Percentiles rank a stretch among this genome's conserved stretches.
phyloP scores from a whole-genome alignment of 1,139 yeast species.

The Debaryomyces subglobosus region DNA sequence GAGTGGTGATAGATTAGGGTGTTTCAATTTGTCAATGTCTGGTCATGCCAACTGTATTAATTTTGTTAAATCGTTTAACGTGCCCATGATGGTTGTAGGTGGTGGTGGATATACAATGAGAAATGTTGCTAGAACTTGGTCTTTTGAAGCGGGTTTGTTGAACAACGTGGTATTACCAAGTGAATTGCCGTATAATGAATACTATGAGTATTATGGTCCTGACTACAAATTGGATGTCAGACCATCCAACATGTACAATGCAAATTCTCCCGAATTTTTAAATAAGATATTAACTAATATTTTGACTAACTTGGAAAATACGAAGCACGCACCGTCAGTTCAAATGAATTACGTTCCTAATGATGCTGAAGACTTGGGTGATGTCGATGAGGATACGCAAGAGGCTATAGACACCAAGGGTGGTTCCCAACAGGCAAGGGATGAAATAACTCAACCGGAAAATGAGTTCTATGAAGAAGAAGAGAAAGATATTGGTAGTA shows the following conservation, averaged over 20 bases:
- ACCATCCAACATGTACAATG: conserved; percentile 95
- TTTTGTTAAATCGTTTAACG: conserved; percentile 81
- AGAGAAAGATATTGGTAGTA: conserved; percentile 52
- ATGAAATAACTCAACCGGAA: conserved; percentile 65
- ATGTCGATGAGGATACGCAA: conserved; percentile 73
- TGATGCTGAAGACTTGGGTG: conserved; percentile 83
- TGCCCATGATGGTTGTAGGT: conserved; percentile 90
- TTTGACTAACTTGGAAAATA: conserved; percentile 75
- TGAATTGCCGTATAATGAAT: conserved; percentile 93
- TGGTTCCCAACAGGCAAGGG: conserved; percentile 85
- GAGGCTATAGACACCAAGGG: conserved; percentile 87
- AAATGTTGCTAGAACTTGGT: conserved; percentile 96
- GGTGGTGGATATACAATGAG: conserved; percentile 99
- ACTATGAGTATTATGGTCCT: conserved; percentile 96
- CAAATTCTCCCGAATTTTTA: conserved; percentile 90
- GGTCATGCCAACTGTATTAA: conserved; percentile 97
- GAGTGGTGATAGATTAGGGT: conserved; percentile 88
- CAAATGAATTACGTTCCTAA: conserved; percentile 90
- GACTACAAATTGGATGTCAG: conserved; percentile 92
- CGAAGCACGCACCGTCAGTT: conserved; percentile 94
- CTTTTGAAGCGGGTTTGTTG: conserved; percentile 87
- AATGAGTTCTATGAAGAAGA: conserved; percentile 71
- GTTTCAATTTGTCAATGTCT: conserved; percentile 86
- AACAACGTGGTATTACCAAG: conserved; percentile 77
- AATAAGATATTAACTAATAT: conserved; percentile 83